phyloP scores from a whole-genome alignment of 73 alveolate genomes.

The Symbiodinium pilosum region DNA sequence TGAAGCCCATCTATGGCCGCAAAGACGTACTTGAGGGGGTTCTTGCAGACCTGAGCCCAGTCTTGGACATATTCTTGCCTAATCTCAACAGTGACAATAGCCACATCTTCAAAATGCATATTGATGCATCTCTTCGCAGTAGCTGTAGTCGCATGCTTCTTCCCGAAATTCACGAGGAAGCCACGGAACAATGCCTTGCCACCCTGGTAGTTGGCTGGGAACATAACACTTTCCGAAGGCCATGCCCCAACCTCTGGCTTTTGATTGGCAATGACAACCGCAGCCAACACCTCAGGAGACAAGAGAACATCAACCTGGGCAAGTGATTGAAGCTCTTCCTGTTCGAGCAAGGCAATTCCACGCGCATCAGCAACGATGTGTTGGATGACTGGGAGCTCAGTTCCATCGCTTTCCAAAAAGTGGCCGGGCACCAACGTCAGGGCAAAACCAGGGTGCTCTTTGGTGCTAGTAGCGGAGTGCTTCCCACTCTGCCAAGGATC shows the following conservation, averaged over 20 bases:
- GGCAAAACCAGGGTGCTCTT: not conserved
- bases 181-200: not conserved
- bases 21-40: not conserved
- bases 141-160: not conserved
- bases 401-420: not conserved
- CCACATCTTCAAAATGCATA: not conserved
- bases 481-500: not conserved
- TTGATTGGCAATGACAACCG: not conserved
- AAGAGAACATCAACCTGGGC: not conserved
- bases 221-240: not conserved
- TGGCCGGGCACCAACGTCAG: not conserved
- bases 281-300: not conserved
- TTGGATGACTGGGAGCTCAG: not conserved
- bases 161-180: not conserved
- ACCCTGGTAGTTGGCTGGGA: not conserved
- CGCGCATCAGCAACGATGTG: not conserved
- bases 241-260: not conserved
- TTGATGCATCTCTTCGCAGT: not conserved
- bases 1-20: not conserved
- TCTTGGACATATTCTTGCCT: not conserved
- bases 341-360: not conserved
- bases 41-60: not conserved
- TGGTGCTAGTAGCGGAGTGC: not conserved
- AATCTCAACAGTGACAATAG: not conserved
- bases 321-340: not conserved